A percentile compares a stretch with the other conserved stretches of the same genome.
These are phyloP conservation scores for Cryptococcus wingfieldii DNA, from an alignment of 1,284 basidiomycete species.

Conservation along the genomic window DNA sequence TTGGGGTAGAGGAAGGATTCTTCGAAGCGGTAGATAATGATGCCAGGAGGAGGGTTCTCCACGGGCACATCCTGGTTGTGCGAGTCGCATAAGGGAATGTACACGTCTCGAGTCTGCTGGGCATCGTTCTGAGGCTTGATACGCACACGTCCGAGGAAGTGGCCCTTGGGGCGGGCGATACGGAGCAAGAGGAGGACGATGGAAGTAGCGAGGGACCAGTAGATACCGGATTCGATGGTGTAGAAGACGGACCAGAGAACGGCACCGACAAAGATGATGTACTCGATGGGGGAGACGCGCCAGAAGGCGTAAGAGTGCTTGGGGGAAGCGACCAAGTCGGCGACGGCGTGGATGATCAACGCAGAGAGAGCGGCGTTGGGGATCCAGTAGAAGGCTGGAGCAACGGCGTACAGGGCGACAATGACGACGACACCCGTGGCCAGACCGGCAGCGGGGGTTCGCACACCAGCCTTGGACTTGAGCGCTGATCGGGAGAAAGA, in stretches of 20 bases:
- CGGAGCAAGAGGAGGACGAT: constrained; percentile 80
- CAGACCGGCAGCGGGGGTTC: constrained; percentile 87
- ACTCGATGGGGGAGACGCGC: constrained; percentile 90
- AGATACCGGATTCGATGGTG: constrained; percentile 90
- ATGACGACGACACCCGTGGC: constrained; percentile 83
- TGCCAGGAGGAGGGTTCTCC: constrained; percentile 73
- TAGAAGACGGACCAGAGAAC: constrained; percentile 86
- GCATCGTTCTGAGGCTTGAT: constrained; percentile 51
- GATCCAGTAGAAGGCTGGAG: constrained; percentile 71
- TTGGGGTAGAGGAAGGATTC: constrained; percentile 95
- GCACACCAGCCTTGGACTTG: constrained; percentile 92
- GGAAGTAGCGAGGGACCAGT: constrained; percentile 79
- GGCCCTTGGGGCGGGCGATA: constrained; percentile 83
- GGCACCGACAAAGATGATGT: constrained; percentile 76
- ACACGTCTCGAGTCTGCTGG: constrained; percentile 56
- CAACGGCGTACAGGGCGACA: constrained; percentile 89
- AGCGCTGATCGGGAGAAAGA: constrained; percentile 96
- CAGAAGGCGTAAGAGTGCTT: constrained; percentile 86
- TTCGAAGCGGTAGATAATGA: constrained; percentile 89
- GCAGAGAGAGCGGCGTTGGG: constrained; percentile 68
- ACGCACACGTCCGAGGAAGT: constrained; percentile 79
- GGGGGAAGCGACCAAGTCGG: constrained; percentile 84
- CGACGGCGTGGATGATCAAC: constrained; percentile 93
- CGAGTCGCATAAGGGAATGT: constrained; percentile 61
- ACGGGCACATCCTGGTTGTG: constrained; percentile 61